Base-by-base conservation (phyloP, 768 basidiomycete species). In the Porphyrellus cyaneotinctus region DNA sequence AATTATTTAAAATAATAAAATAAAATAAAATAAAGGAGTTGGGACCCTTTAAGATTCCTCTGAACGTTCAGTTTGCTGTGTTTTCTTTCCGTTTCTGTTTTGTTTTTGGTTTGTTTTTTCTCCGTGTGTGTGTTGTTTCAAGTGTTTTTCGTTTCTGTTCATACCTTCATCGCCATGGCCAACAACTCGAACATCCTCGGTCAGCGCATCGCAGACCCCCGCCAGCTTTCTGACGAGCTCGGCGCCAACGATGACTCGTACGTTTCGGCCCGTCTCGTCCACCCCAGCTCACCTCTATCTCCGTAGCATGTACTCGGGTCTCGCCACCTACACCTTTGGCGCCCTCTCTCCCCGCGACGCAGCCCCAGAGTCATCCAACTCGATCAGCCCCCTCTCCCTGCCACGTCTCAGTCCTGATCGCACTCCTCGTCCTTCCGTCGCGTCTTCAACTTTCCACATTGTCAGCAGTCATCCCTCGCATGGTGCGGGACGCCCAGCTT, bases 351-450 rank as follows among this genome's bases (percentile, higher is more conserved):
- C 61, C 26, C 35, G 42, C 41, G 56, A 59, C 58, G 54, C 51
- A 7, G 22, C 3, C n/a, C 23, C 54, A 20, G 63, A 64, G 11
- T 42, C 61, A 20, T 47, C 68, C 39, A 65, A 66, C 30, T 51
- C 57, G 36, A 66, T 74, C 59, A 75, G 74, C 42, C 76, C 75
- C 0, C 71, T 78, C 52, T 65, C 70, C 3, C 58, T 57, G 4
- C 59, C 52, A 22, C 52, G 61, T 12, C n/a, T 52, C 37, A 72
- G 69, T 33, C 43, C 67, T 18, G 75, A 79, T 58, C 71, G 68
- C 33, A 78, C 78, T 0, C 77, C 78, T 6, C 75, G 78, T 36
- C 73, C 72, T 11, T 78, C 78, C 23, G 60, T 78, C 31, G 52
- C 43, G 39, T 41, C 51, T 6, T 7, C 38, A 15, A 33, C 49